Evolutionary conservation across 345 rosid species (phyloP).

Genomic region (thale cress (Arabidopsis thaliana)): TAIR10.1 NC_003074.8:21762501-21763000

Average conservation of each 20-base stretch:
- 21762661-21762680: neutral
- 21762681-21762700: neutral
- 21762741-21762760: neutral
- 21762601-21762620: neutral
- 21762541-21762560: constrained; percentile 2
- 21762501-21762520: neutral
- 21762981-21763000: constrained; percentile 10
- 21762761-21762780: neutral
- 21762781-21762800: neutral
- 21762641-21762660: neutral
- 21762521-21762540: neutral
- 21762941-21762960: constrained; percentile 10
- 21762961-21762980: constrained; percentile 1
- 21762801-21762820: neutral
- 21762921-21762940: constrained; percentile 12
- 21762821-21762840: neutral
- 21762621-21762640: neutral
- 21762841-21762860: neutral
- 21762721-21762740: neutral
- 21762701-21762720: neutral
- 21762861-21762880: constrained; percentile 30
- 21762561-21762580: neutral
- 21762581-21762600: neutral
- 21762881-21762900: constrained; percentile 22
- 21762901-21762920: constrained; percentile 17